Conservation (phyloP, 139 green algal species). For the Raphidocelis subcapitata region DNA sequence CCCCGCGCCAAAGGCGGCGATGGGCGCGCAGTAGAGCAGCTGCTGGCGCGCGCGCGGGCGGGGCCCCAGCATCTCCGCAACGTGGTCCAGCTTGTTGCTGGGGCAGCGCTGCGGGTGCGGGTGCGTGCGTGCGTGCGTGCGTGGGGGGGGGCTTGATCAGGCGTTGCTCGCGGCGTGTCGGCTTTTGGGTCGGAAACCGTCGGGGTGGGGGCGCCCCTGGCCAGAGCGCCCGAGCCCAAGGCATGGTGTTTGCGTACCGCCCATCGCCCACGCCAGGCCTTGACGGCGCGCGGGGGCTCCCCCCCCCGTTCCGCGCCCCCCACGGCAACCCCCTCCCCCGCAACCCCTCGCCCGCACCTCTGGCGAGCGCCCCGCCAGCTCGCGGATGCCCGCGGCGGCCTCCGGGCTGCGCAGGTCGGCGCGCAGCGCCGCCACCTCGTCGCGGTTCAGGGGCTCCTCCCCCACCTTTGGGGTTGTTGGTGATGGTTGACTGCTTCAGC, state of each 20-base stretch:
- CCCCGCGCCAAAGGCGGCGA: too few relatives aligned
- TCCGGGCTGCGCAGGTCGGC: conserved; percentile 21
- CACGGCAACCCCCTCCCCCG: background rate
- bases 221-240: background rate
- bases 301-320: background rate
- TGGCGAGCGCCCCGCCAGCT: conserved; percentile 12
- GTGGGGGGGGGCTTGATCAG: background rate
- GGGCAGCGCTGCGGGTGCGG: background rate
- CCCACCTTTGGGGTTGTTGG: background rate
- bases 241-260: background rate
- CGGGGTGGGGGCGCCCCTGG: too few relatives aligned
- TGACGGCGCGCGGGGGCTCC: background rate
- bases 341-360: background rate
- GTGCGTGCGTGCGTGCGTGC: background rate
- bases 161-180: too few relatives aligned
- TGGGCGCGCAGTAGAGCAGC: background rate
- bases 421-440: background rate
- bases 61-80: conserved; percentile 17
- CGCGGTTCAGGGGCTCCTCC: conserved; percentile 21
- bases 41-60: background rate
- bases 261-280: background rate
- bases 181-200: background rate
- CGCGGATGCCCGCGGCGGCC: conserved; percentile 3
- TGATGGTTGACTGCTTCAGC: background rate
- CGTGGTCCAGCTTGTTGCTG: conserved; percentile 18